Evolutionary conservation across 257 asterid genomes (phyloP), one percentile per base, ranked within the genome.

Genomic region (Solanum habrochaites): DNA sequence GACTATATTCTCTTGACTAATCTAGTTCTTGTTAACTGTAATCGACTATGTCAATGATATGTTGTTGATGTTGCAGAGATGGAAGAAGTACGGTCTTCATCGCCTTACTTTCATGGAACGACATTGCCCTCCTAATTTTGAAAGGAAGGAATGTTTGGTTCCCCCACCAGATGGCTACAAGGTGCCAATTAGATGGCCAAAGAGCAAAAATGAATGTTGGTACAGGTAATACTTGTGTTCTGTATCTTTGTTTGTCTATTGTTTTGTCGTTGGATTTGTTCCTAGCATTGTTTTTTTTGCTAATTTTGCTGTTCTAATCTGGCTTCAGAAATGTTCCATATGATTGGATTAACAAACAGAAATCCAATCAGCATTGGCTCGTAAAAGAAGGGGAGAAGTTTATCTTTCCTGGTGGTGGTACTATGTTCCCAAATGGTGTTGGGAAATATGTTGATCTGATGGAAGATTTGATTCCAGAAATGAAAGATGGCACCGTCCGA

Each of bases 341-440:
- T 87, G 98, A 97, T 82, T 97, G 99, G 99, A 97, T 97, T 87
- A 95, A 94, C 93, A 97, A 97, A 88, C 96, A 94, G 78, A 97
- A 97, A 84, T 97, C 99, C 5, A 95, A 95, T 90, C 99, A 95
- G 42, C 99, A 97, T 86, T 97, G 99, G 99, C 93, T 97, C 83
- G 90, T 90, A 92, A 97, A 97, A 91, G 96, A 95, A 90, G 99
- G 98, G 83, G 99, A 96, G 82, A 97, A 96, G 90, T 97, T 97
- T 91, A 91, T 91, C 83, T 97, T 97, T 90, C 99, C 99, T 5
- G 99, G 99, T 52, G 99, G 99, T 15, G 99, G 99, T 82, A 97
- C 99, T 81, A 97, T 97, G 99, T 97, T 96, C 85, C 99, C 99
- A 1, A 91, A 97, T 49, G 99, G 99, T 82, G 99, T 97, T 16